These are phyloP conservation scores for Collybia mongolica DNA, from an alignment of 768 basidiomycete species.

Conservation along the genomic window DNA sequence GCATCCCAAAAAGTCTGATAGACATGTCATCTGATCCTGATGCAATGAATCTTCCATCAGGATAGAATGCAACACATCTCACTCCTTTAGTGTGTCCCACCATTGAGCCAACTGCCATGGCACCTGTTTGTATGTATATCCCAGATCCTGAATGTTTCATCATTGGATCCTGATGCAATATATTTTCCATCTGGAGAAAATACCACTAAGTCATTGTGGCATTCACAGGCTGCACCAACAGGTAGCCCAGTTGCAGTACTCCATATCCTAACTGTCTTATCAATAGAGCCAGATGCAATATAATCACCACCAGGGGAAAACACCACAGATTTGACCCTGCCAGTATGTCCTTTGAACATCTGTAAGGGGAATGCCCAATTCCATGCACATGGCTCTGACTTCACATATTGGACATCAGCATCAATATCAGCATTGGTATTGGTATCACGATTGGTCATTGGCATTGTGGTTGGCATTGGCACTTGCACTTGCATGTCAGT, in stretches of 20 bases:
- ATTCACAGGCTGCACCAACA: conserved; percentile 3
- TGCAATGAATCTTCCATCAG: conserved; percentile 2
- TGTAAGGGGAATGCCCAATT: too few species aligned
- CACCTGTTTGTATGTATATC: conserved; percentile 7
- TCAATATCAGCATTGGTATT: too few species aligned
- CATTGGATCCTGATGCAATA: conserved; percentile 18
- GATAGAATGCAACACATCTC: not conserved
- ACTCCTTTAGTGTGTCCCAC: not conserved
- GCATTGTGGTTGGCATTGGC: too few species aligned
- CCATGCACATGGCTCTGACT: too few species aligned
- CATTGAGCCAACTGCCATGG: not conserved
- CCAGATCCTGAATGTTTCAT: conserved; percentile 20
- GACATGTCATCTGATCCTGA: conserved; percentile 3
- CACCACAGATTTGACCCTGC: conserved; percentile 8
- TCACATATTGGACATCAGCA: too few species aligned
- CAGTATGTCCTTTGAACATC: conserved; percentile 19
- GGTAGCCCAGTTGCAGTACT: not conserved
- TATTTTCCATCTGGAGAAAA: conserved; percentile 24
- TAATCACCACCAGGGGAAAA: not conserved
- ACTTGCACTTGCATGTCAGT: too few species aligned
- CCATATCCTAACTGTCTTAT: conserved; percentile 14
- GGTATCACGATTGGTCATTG: too few species aligned
- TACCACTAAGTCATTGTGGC: conserved; percentile 17
- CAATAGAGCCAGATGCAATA: conserved; percentile 6
- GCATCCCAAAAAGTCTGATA: conserved; percentile 3